Evolutionary conservation across 2,329 filamentous ascomycete species (phyloP).

Genomic region (Ascochyta viciae-villosae): DNA sequence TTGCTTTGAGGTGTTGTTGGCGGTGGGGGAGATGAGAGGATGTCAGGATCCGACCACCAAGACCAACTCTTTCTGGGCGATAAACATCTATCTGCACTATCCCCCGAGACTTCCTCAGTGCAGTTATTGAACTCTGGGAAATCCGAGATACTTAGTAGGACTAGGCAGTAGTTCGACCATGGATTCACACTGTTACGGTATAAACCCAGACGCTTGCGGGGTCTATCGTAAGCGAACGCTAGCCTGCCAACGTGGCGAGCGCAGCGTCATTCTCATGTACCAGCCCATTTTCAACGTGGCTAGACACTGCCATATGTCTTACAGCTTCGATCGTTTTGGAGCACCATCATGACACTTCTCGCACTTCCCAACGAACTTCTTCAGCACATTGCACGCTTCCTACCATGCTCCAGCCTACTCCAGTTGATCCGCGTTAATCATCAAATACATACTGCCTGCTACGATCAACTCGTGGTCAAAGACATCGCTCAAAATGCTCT

Average conservation of each 20-base stretch:
- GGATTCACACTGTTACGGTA: background rate
- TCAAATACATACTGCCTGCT: constrained; percentile 22
- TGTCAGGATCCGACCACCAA: background rate
- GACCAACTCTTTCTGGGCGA: too few relatives aligned
- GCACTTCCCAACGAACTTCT: constrained; percentile 31
- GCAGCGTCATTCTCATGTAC: too few relatives aligned
- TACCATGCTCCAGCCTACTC: constrained; percentile 27
- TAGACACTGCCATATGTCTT: background rate
- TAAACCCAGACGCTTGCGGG: background rate
- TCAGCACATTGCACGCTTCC: constrained; percentile 26
- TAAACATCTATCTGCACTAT: too few relatives aligned
- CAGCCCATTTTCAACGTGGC: background rate
- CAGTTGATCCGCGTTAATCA: constrained; percentile 20
- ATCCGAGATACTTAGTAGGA: too few relatives aligned
- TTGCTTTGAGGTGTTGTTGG: too few relatives aligned
- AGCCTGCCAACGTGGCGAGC: too few relatives aligned
- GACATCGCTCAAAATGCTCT: constrained; percentile 19
- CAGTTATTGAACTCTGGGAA: too few relatives aligned
- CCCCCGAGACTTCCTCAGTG: too few relatives aligned
- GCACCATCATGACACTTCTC: constrained; percentile 8
- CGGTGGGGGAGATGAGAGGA: too few relatives aligned
- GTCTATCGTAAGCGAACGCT: background rate
- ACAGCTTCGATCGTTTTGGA: background rate
- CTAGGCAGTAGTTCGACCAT: background rate
- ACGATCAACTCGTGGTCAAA: constrained; percentile 27